Percentiles rank a stretch among this genome's conserved stretches.
Evolutionary conservation across 495 filamentous ascomycete genomes (phyloP).

Genomic region (Aspergillus coremiiformis): DNA sequence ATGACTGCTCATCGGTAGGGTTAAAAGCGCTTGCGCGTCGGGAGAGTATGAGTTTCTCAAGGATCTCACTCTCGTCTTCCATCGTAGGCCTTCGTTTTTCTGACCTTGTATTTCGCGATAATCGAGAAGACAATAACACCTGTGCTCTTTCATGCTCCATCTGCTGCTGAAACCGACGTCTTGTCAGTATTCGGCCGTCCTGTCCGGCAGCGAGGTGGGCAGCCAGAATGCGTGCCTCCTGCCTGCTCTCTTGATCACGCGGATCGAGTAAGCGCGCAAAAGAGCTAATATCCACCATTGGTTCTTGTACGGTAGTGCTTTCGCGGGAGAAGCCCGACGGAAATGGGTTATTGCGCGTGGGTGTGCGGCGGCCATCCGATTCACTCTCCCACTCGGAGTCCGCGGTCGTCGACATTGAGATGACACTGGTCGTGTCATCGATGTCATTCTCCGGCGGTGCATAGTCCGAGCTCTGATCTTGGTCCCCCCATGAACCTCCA

Average conservation of each 20-base stretch:
- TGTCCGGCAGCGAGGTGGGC: conserved; percentile 61
- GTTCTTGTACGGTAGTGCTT: conserved; percentile 52
- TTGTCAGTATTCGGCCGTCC: conserved; percentile 60
- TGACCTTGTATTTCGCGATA: conserved; percentile 15
- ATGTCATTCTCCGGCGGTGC: conserved; percentile 44
- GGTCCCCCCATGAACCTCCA: conserved; percentile 75
- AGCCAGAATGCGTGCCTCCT: conserved; percentile 75
- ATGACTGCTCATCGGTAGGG: conserved; percentile 33
- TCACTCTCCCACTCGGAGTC: conserved; percentile 53
- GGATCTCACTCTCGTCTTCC: conserved; percentile 69
- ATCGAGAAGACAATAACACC: conserved; percentile 48
- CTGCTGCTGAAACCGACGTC: conserved; percentile 62
- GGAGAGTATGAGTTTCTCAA: conserved; percentile 75
- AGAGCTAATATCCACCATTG: conserved; percentile 55
- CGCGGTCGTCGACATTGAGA: conserved; percentile 52
- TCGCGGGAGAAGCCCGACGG: conserved; percentile 42
- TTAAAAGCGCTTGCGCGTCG: conserved; percentile 31
- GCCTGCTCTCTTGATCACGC: conserved; percentile 62
- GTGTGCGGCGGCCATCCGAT: conserved; percentile 63
- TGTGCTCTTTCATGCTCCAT: conserved; percentile 57
- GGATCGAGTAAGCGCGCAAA: conserved; percentile 83
- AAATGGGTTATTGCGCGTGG: conserved; percentile 52
- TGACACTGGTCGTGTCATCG: conserved; percentile 71
- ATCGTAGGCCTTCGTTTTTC: conserved; percentile 41
- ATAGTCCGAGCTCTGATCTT: conserved; percentile 71